phyloP scores from a whole-genome alignment of 2,329 filamentous ascomycete genomes.

The Colletotrichum spinosum region DNA sequence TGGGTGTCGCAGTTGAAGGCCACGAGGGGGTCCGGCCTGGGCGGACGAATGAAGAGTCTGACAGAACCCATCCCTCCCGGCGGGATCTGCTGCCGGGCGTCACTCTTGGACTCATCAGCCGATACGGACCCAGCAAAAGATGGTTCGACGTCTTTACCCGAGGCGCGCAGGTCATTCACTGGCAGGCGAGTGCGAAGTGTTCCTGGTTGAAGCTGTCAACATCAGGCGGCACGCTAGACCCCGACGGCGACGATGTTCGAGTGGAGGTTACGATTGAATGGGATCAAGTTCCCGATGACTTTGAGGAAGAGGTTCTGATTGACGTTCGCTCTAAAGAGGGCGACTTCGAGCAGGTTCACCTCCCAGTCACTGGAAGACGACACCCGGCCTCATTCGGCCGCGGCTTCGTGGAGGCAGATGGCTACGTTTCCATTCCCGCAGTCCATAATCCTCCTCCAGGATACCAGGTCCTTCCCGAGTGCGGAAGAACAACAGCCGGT shows the following conservation, averaged over 20 bases:
- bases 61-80: slow-evolving; percentile 58
- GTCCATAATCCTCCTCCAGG: slow-evolving; percentile 30
- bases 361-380: slow-evolving; percentile 39
- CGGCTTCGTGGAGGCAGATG: slow-evolving; percentile 49
- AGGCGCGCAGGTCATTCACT: slow-evolving; percentile 46
- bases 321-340: slow-evolving; percentile 49
- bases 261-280: slow-evolving; percentile 48
- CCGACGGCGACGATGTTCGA: slow-evolving; percentile 46
- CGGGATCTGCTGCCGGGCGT: slow-evolving; percentile 46
- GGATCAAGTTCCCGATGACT: slow-evolving; percentile 51
- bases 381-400: slow-evolving; percentile 47
- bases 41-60: slow-evolving; percentile 63
- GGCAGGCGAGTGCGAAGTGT: slow-evolving; percentile 47
- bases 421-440: slow-evolving; percentile 49
- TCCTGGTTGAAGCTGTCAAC: slow-evolving; percentile 46
- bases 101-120: slow-evolving; percentile 47
- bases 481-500: slow-evolving; percentile 44
- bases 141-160: slow-evolving; percentile 51
- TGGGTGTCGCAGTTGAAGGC: slow-evolving; percentile 48
- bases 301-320: slow-evolving; percentile 55
- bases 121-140: slow-evolving; percentile 45
- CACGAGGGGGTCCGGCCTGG: slow-evolving; percentile 50
- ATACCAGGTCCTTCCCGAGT: slow-evolving; percentile 45
- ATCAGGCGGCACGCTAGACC: slow-evolving; percentile 45
- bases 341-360: slow-evolving; percentile 51